phyloP scores from a whole-genome alignment of 257 asterid species.

The Scutellaria minor region DNA sequence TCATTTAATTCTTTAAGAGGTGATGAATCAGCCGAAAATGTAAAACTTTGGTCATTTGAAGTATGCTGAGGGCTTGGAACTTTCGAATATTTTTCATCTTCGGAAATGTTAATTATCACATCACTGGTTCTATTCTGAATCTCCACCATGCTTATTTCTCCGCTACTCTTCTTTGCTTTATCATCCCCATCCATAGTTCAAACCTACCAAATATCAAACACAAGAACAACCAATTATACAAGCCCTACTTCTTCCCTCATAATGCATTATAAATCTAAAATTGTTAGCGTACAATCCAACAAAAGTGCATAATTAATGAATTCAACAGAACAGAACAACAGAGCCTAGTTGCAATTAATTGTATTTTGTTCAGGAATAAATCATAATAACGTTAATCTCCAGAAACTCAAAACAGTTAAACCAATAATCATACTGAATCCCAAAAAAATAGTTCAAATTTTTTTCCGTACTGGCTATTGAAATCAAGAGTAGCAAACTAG shows the following conservation, averaged over 20 bases:
- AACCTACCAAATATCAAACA: conserved; percentile 35
- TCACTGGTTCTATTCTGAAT: conserved; percentile 56
- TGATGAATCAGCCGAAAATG: conserved; percentile 47
- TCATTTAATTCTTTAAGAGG: conserved; percentile 51
- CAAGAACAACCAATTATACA: conserved; percentile 12
- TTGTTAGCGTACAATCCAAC: neutral
- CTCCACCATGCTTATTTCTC: conserved; percentile 63
- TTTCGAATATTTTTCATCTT: conserved; percentile 54
- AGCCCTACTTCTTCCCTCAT: neutral
- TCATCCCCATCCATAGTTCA: conserved; percentile 45
- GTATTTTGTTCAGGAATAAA: neutral
- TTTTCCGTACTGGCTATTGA: neutral
- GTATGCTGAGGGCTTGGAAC: conserved; percentile 29
- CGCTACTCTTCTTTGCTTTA: conserved; percentile 36
- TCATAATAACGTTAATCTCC: neutral
- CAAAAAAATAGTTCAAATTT: no score
- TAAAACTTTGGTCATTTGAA: conserved; percentile 41
- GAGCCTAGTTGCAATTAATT: conserved; percentile 12
- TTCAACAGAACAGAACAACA: neutral
- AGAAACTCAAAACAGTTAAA: conserved; percentile 18
- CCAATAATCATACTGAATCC: neutral
- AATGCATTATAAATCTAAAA: conserved; percentile 9
- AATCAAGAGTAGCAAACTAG: neutral
- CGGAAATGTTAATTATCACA: conserved; percentile 54
- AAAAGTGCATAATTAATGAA: conserved; percentile 7